Percentiles rank a stretch among this genome's conserved stretches.
These are phyloP conservation scores for Acacia concinna DNA, from an alignment of 331 rosid genomes.

Conservation along the genomic window DNA sequence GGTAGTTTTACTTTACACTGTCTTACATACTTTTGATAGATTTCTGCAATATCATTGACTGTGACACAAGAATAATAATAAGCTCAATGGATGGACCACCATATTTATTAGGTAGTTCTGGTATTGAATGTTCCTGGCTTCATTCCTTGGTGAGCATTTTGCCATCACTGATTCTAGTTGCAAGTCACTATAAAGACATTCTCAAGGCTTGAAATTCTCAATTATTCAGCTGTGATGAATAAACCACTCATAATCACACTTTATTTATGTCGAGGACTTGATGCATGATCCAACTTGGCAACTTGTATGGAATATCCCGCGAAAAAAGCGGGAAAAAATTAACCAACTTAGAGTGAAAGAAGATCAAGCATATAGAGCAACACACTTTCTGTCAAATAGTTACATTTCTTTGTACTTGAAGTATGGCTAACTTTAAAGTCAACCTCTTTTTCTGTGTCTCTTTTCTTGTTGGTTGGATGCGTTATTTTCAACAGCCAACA, in stretches of 20 bases:
- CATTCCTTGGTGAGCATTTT: conserved; percentile 32
- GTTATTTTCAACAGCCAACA: conserved; percentile 34
- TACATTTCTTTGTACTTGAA: background rate
- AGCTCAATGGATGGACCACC: conserved; percentile 46
- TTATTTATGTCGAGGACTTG: background rate
- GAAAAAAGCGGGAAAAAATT: background rate
- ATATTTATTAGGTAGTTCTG: conserved; percentile 43
- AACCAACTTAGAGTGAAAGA: background rate
- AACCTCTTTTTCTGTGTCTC: background rate
- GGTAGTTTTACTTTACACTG: background rate
- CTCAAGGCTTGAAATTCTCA: conserved; percentile 34
- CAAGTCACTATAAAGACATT: conserved; percentile 48
- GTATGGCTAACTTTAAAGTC: background rate
- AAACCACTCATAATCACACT: conserved; percentile 7
- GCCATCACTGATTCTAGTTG: conserved; percentile 36
- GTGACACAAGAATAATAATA: conserved; percentile 23
- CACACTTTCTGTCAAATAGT: background rate
- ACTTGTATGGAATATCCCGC: background rate
- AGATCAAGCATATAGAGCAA: background rate
- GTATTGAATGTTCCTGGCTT: conserved; percentile 35
- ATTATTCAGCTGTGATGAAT: conserved; percentile 28
- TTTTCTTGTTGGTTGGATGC: conserved; percentile 10
- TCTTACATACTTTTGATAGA: background rate
- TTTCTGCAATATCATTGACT: conserved; percentile 15
- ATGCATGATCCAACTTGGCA: background rate